A percentile compares a stretch with the other conserved stretches of the same genome.
These are phyloP conservation scores for Rhizopogon hawkerae DNA, from an alignment of 1,284 basidiomycete genomes.

Conservation along the genomic window DNA sequence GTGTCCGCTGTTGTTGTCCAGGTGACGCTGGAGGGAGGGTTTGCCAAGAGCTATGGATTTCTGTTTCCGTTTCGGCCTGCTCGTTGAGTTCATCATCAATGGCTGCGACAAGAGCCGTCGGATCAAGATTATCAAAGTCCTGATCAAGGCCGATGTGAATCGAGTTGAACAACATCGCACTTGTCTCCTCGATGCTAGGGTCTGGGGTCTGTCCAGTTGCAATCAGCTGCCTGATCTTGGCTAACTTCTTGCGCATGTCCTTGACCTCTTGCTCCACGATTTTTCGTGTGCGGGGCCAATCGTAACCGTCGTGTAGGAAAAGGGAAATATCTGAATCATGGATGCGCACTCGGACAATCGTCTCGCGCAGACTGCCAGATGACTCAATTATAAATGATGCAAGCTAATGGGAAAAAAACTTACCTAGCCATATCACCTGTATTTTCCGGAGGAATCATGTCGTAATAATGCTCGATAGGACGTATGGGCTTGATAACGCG, in stretches of 20 bases:
- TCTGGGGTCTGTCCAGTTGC: conserved; percentile 87
- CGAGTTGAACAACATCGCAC: conserved; percentile 83
- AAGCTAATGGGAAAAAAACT: conserved; percentile 4
- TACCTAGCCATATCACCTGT: conserved; percentile 41
- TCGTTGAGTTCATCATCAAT: conserved; percentile 87
- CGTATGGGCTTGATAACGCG: conserved; percentile 62
- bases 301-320: conserved; percentile 86
- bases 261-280: conserved; percentile 85
- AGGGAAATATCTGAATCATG: conserved; percentile 58
- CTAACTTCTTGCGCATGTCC: conserved; percentile 77
- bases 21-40: conserved; percentile 45
- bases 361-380: conserved; percentile 36
- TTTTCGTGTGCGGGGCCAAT: conserved; percentile 82
- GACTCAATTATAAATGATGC: conserved; percentile 10
- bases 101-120: conserved; percentile 72
- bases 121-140: conserved; percentile 66
- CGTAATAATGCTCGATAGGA: conserved; percentile 66
- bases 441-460: conserved; percentile 51
- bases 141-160: conserved; percentile 80
- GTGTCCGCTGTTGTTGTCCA: conserved; percentile 30
- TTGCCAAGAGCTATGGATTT: conserved; percentile 80
- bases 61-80: conserved; percentile 62
- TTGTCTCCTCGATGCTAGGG: conserved; percentile 70
- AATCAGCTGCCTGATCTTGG: conserved; percentile 91
- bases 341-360: conserved; percentile 46